Base-by-base conservation (phyloP, 805 yeast species). In the Candida broadrunensis region DNA sequence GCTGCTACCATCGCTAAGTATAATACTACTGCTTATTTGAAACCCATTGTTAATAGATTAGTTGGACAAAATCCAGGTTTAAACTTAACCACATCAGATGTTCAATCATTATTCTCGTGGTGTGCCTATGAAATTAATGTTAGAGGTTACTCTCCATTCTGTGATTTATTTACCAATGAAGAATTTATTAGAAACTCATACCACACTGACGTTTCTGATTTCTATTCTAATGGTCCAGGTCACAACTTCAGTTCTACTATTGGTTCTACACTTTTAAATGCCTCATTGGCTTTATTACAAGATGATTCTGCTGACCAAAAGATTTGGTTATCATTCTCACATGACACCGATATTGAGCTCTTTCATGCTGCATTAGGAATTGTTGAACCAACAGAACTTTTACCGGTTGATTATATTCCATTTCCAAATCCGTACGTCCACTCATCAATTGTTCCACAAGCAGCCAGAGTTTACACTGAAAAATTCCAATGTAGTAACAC, bases 61-160 rank as follows among this genome's bases (percentile, higher is more conserved):
- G 75, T 75, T 51, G 56, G 58, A 35, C 67, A 72, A 37, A 78
- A 85, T 39, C 78, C 79, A 3, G 83, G 80, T 2, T 54, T 68
- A 44, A 65, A 78, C 48, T 48, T 85, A 39, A 72, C 81, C 3
- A 54, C 67, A 2, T 52, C 58, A 27, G 91, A 87, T 51, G 75
- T 81, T 19, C 61, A 57, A 33, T 61, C 59, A 18, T 52, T 86
- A 47, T 80, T 83, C 51, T 66, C 71, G 11, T 73, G 80, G 63
- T 86, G 95, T 63, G 89, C 87, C 3, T 87, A 72, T 56, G 95
- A 87, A 61, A 62, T 85, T 34, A 85, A 85, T 41, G 85, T 79
- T 8, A 71, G 70, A 42, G 95, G 93, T 8, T 57, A 62, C 40
- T 83, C 93, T 13, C 72, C 73, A 25, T 78, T 85, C 47, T 86